Base-by-base conservation (phyloP, 345 rosid species). In the Tarenaya hassleriana region DNA sequence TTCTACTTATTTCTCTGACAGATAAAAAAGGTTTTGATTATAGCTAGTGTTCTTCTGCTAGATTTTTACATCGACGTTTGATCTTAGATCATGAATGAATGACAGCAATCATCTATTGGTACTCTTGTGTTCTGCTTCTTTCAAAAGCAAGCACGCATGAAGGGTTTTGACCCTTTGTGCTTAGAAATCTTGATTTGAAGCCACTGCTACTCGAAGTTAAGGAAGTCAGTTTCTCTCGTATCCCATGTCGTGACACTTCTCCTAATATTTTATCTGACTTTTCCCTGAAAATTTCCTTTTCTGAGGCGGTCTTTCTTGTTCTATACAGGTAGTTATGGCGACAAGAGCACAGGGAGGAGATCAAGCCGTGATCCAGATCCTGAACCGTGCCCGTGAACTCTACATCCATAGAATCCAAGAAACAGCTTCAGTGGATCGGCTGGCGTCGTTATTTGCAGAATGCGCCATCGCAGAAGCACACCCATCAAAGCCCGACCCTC, bases 361-460 rank as follows among this genome's bases (percentile, higher is more conserved):
- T 38, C 73, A 54, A 20, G 97, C 99, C 7, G 95, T 86, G 7
- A 50, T 77, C 49, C 75, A 73, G 56, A 68, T 78, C 24, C 61
- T 92, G 32, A 63, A 61, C 54, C 85, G 89, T 31, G 91, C 97
- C 42, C 95, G 88, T 32, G 85, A 88, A 54, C 76, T 76, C 11
- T 92, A 85, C 68, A 69, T 47, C 43, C 72, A 39, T 43, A 71
- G 71, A 69, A 51, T 78, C 54, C 95, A 77, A 41, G 76, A 73
- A 51, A 73, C 63, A 57, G 59, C 80, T 55, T 67, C 77, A n/a
- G 74, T 77, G 7, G 95, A 88, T 68, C 88, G 81, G 69, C 74
- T 85, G 51, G 99, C 94, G 57, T 67, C 94, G 69, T 58, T 88
- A 69, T 92, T 92, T 52, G 91, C 99, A 1, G 94, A 85, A 63